Evolutionary conservation across 202 grass and related monocot genomes (phyloP).

Genomic region (Digitaria exilis): DNA sequence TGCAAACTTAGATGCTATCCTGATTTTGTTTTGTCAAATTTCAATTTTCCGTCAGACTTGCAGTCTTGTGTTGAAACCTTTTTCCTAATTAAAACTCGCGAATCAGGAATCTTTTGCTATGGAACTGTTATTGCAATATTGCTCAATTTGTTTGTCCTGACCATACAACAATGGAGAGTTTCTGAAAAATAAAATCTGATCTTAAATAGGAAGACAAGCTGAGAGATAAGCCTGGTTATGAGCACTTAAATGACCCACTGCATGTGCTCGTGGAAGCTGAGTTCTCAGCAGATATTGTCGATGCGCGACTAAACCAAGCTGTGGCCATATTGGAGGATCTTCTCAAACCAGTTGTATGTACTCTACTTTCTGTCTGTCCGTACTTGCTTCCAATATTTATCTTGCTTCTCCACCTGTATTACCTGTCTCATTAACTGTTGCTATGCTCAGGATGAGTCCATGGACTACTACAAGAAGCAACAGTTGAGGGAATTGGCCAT

Average conservation of each 20-base stretch:
- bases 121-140: neutral
- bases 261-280: conserved; percentile 92
- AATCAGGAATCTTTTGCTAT: neutral
- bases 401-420: neutral
- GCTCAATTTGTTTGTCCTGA: neutral
- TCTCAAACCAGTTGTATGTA: conserved; percentile 85
- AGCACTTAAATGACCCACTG: conserved; percentile 93
- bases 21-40: neutral
- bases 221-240: conserved; percentile 91
- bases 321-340: conserved; percentile 89
- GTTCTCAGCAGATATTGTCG: conserved; percentile 68
- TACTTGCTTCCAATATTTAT: conserved; percentile 28
- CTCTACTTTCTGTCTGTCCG: neutral
- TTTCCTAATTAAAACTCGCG: neutral
- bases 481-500: conserved; percentile 93
- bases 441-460: conserved; percentile 76
- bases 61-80: neutral
- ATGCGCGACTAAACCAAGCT: conserved; percentile 80
- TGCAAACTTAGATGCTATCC: conserved; percentile 17
- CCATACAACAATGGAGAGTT: neutral
- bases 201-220: conserved; percentile 83
- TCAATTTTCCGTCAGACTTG: neutral
- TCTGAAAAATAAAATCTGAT: conserved; percentile 25
- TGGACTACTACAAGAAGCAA: conserved; percentile 98
- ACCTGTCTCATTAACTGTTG: neutral